Base-by-base conservation (phyloP, 208 protist species). In the Phytomonas francai region DNA sequence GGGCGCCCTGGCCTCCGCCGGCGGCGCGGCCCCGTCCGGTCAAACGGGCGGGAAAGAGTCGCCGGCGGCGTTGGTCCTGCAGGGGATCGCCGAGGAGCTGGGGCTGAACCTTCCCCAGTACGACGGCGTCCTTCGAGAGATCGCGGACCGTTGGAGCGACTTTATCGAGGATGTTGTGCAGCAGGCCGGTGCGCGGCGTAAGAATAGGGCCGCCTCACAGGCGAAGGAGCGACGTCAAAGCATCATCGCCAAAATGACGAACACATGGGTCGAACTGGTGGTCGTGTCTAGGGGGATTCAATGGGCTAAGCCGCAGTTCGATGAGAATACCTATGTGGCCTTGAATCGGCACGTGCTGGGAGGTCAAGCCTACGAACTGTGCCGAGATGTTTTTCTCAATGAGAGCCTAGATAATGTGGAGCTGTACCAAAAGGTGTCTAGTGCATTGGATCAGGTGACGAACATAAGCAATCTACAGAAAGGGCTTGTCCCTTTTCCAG, bases 401-500 rank as follows among this genome's bases (percentile, higher is more conserved):
- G 87, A 92, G 57, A 82, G 81, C 59, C 74, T 89, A 22, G 82
- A 89, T 74, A 60, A 36, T 2, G 65, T 76, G 51, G 71, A 74
- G 60, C 61, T 84, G 62, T 77, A 77, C 66, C 66, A 67, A 51
- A 67, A 72, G 64, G 79, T 92, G 0, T 57, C 61, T n/a, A 71
- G 65, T 1, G 71, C 73, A 33, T 66, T 92, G 9, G 63, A 70
- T 32, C 62, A 77, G 60, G 76, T 76, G 66, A 81, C 34, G 0
- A 74, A 73, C 16, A 66, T 65, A 7, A 68, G 60, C 2, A 66
- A 76, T 42, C 71, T 84, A 0, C 62, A 66, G 42, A 88, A 76
- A 56, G 76, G 66, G 7, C 63, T 89, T 45, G 63, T 66, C 33
- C 63, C 68, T 6, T 84, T 92, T 65, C 76, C 74, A 7, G 75